Conservation (phyloP, 2,329 filamentous ascomycete genomes). For the Aspergillus floridensis region DNA sequence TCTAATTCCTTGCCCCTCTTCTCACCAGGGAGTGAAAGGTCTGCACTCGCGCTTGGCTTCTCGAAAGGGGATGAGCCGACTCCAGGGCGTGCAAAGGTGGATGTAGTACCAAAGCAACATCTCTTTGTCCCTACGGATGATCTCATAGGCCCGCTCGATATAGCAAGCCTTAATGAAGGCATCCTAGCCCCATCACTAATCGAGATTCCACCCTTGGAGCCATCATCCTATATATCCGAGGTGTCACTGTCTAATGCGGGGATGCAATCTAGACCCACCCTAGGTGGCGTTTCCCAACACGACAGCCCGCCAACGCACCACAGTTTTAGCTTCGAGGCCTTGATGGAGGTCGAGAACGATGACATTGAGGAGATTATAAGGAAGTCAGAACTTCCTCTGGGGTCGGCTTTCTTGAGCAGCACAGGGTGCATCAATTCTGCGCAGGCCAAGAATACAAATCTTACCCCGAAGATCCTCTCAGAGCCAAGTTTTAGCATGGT, state of each 20-base stretch:
- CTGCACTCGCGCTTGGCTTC: neutral
- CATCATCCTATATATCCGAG: conserved; percentile 20
- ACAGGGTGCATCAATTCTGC: conserved; percentile 38
- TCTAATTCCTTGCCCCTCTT: neutral
- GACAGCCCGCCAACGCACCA: conserved; percentile 12
- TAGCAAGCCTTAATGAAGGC: conserved; percentile 15
- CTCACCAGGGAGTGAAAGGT: neutral
- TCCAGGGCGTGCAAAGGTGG: conserved; percentile 3
- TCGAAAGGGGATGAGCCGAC: conserved; percentile 1
- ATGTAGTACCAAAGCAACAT: conserved; percentile 7
- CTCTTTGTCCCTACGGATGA: conserved; percentile 11
- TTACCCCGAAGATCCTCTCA: conserved; percentile 36
- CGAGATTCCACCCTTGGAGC: conserved; percentile 12
- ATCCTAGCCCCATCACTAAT: conserved; percentile 10
- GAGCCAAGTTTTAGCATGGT: conserved; percentile 50
- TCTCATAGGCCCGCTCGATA: conserved; percentile 9
- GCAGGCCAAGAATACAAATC: conserved; percentile 16
- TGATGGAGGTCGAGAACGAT: conserved; percentile 42
- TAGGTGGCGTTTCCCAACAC: conserved; percentile 6
- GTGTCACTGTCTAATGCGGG: conserved; percentile 9
- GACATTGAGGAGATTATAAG: conserved; percentile 58
- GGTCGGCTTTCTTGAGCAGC: conserved; percentile 39
- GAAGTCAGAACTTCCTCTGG: conserved; percentile 29
- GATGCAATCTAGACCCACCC: conserved; percentile 4
- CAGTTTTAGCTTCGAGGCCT: conserved; percentile 30